These are phyloP conservation scores for Phytophthora pinifolia DNA, from an alignment of 352 stramenopile species.

Conservation along the genomic window DNA sequence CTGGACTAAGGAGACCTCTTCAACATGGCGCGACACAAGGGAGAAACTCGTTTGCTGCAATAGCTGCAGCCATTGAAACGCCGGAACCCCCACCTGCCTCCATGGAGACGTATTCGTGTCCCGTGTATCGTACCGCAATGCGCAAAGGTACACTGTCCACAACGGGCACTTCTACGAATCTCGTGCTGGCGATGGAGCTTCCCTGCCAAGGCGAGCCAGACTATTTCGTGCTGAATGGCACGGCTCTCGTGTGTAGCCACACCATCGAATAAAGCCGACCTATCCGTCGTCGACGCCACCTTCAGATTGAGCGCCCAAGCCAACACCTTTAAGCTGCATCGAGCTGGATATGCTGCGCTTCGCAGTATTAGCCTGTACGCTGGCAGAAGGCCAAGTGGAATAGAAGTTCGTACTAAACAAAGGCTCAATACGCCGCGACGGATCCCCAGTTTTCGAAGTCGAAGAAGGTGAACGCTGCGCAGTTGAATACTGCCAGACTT, in stretches of 20 bases:
- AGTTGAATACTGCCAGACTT: too few species aligned
- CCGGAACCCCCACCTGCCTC: background rate
- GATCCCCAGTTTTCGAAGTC: background rate
- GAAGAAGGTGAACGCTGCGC: background rate
- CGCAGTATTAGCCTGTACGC: background rate
- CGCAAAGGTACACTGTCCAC: conserved; percentile 91
- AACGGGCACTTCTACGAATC: conserved; percentile 93
- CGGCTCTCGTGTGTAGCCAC: conserved; percentile 83
- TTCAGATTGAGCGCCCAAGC: too few species aligned
- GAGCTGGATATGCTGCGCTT: background rate
- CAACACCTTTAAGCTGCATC: background rate
- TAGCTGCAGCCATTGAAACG: background rate
- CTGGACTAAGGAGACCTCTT: background rate
- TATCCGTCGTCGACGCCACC: too few species aligned
- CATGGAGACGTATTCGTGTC: conserved; percentile 78
- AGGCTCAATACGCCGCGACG: background rate
- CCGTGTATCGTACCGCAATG: conserved; percentile 91
- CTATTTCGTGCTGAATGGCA: conserved; percentile 90
- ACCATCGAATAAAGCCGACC: conserved; percentile 5
- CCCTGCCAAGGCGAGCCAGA: conserved; percentile 67
- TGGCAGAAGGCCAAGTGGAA: background rate
- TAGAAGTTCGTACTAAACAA: background rate
- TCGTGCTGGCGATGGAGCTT: conserved; percentile 90
- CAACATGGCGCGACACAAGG: conserved; percentile 2
- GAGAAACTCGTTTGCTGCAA: background rate